Evolutionary conservation across 768 basidiomycete species (phyloP).

Genomic region (Fistulinella prunicolor): DNA sequence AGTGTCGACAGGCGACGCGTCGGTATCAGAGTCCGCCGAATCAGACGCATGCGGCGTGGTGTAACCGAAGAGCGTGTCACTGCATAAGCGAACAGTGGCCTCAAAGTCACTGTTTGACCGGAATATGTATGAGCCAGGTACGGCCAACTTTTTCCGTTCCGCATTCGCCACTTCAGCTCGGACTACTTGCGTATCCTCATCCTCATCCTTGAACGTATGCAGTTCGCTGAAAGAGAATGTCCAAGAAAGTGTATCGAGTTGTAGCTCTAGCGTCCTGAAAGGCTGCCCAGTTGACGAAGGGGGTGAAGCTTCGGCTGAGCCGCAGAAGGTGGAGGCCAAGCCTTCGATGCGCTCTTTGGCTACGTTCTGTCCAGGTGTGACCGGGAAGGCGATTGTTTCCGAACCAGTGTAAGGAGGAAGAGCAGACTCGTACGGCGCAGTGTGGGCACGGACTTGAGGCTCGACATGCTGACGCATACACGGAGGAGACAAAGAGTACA

Average conservation of each 20-base stretch:
- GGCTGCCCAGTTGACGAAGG: not conserved
- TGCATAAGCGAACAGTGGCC: conserved; percentile 6
- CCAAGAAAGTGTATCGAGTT: not conserved
- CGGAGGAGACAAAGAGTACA: not conserved
- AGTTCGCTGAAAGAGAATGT: not conserved
- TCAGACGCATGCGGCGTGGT: not conserved
- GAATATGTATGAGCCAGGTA: not conserved
- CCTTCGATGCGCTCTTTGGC: not conserved
- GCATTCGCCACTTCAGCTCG: not conserved
- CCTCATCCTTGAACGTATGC: conserved; percentile 8
- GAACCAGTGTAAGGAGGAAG: not conserved
- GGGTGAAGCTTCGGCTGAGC: not conserved
- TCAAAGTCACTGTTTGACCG: not conserved
- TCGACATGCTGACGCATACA: not conserved
- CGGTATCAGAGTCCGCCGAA: not conserved
- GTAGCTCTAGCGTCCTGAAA: not conserved
- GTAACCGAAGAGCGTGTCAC: conserved; percentile 2
- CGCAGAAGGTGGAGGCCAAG: not conserved
- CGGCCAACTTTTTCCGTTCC: not conserved
- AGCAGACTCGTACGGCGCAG: not conserved
- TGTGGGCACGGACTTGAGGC: not conserved
- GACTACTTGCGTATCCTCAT: not conserved
- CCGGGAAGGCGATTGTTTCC: not conserved
- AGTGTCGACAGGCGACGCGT: conserved; percentile 1
- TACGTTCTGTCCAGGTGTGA: not conserved